phyloP scores from a whole-genome alignment of 2,329 filamentous ascomycete species.

The Ophiostoma fasciatum region DNA sequence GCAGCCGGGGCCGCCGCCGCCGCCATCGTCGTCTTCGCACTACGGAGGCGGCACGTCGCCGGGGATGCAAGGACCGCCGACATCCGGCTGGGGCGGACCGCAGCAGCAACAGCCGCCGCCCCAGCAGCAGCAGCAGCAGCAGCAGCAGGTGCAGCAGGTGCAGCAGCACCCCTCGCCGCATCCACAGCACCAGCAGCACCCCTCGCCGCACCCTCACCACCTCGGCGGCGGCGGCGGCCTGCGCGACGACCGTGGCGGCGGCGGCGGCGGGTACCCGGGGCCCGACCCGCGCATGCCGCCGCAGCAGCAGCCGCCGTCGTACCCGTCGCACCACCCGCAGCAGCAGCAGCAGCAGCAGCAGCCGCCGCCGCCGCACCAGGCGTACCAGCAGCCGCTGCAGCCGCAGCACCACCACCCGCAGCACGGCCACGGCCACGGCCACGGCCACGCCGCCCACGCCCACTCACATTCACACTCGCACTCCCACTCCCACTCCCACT shows the following conservation, averaged over 20 bases:
- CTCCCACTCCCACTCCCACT: constrained; percentile 14
- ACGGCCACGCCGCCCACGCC: too few species aligned
- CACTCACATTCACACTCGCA: too few species aligned
- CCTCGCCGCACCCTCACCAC: constrained; percentile 14
- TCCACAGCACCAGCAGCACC: constrained; percentile 8
- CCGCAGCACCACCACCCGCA: too few species aligned
- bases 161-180: constrained; percentile 17
- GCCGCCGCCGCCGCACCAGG: constrained; percentile 9
- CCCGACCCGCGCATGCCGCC: constrained; percentile 5
- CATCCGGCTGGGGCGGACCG: too few species aligned
- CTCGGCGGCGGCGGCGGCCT: constrained; percentile 8
- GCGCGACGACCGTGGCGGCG: constrained; percentile 10
- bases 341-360: constrained; percentile 9
- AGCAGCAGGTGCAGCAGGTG: constrained; percentile 9
- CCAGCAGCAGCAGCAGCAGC: constrained; percentile 18
- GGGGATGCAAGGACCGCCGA: too few species aligned
- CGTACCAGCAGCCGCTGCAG: constrained; percentile 7
- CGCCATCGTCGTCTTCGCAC: too few species aligned
- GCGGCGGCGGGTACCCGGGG: constrained; percentile 4
- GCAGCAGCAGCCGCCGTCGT: too few species aligned
- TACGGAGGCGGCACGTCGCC: too few species aligned
- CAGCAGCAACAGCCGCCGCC: constrained; percentile 20
- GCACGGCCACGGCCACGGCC: too few species aligned
- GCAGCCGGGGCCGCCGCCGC: too few species aligned
- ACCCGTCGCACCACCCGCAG: too few species aligned